A percentile compares a stretch with the other conserved stretches of the same genome.
Conservation (phyloP, 768 basidiomycete species). For the Amanita rubescens region DNA sequence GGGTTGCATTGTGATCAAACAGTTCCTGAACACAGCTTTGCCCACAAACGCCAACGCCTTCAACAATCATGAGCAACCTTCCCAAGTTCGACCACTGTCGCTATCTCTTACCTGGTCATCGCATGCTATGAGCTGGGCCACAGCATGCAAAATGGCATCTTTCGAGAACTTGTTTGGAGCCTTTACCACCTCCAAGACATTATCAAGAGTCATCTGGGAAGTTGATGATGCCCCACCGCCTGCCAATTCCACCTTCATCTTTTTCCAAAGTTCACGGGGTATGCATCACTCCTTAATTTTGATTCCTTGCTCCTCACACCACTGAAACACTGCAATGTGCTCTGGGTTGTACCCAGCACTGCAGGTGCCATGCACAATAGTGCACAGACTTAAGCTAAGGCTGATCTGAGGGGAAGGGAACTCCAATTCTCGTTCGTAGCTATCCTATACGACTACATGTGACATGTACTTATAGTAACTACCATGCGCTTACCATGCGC, state of each 20-base stretch:
- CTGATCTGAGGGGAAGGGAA: too few species aligned
- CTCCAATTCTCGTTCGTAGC: too few species aligned
- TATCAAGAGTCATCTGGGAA: neutral
- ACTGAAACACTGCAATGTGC: too few species aligned
- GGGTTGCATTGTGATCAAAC: too few species aligned
- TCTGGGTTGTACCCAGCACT: too few species aligned
- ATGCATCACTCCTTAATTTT: constrained; percentile 3
- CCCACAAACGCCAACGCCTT: constrained; percentile 3
- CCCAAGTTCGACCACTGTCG: neutral
- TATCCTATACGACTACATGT: too few species aligned
- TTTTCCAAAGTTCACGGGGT: neutral
- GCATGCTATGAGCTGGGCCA: constrained; percentile 12
- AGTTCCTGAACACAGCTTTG: too few species aligned
- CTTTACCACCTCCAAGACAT: neutral
- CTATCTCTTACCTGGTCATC: constrained; percentile 12
- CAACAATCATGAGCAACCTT: constrained; percentile 2
- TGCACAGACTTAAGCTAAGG: too few species aligned
- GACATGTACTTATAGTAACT: too few species aligned
- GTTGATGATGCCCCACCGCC: too few species aligned
- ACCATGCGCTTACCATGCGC: too few species aligned
- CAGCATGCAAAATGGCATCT: constrained; percentile 6
- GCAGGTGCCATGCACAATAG: too few species aligned
- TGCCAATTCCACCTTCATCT: neutral
- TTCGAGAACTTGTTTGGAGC: constrained; percentile 10
- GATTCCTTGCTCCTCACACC: constrained; percentile 1